Conservation (phyloP, 2,329 filamentous ascomycete species). For the Plenodomus tracheiphilus region DNA sequence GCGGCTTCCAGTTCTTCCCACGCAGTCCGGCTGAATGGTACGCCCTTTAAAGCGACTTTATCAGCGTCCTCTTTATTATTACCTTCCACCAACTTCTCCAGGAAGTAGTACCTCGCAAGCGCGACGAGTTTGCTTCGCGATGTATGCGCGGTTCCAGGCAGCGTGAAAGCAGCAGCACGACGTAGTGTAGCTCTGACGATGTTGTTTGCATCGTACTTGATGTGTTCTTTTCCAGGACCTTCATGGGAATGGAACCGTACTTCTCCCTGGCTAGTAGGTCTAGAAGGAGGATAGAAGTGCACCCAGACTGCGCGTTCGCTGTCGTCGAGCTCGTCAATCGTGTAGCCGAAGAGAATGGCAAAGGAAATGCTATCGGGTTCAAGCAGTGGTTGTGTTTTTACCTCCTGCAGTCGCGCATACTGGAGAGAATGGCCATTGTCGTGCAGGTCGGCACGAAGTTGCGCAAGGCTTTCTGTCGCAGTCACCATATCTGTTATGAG, state of each 20-base stretch:
- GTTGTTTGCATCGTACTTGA: not conserved
- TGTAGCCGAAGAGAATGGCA: not conserved
- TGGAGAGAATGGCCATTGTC: not conserved
- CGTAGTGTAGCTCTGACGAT: not conserved
- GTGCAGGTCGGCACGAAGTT: not conserved
- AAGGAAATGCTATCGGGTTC: not conserved
- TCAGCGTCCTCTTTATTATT: not conserved
- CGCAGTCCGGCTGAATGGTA: not conserved
- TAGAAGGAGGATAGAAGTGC: not conserved
- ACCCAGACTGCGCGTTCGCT: not conserved
- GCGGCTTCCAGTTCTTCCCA: not conserved
- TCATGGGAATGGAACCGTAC: not conserved
- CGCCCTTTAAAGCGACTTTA: not conserved
- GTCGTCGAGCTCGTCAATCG: not conserved
- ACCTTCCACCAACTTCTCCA: not conserved
- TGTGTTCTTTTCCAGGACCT: not conserved
- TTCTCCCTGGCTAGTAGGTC: not conserved
- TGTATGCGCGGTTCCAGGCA: not conserved
- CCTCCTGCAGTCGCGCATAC: not conserved
- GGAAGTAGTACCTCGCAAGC: constrained; percentile 10
- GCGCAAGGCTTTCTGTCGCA: not conserved
- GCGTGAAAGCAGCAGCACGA: not conserved
- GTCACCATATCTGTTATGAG: not conserved
- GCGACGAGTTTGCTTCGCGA: constrained; percentile 2
- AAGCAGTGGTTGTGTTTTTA: not conserved